Base-by-base conservation (phyloP, 2,329 filamentous ascomycete species). In the Fusarium sp. region DNA sequence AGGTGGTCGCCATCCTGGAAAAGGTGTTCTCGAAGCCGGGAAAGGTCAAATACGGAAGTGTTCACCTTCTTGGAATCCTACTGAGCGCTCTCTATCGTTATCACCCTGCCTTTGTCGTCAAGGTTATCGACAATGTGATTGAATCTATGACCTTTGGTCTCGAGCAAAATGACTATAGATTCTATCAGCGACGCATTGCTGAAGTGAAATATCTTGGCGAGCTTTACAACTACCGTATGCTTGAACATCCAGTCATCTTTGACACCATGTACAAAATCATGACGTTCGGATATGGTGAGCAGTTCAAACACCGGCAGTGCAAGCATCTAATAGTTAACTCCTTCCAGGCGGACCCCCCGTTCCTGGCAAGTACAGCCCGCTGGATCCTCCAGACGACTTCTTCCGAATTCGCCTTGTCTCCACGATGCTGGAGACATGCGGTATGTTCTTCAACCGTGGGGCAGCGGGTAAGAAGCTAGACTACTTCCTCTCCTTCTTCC, bases 121-220 rank as follows among this genome's bases (percentile, higher is more conserved):
- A 88, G n/a, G 90, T 97, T 47, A 93, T 99, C 67, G 96, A 99
- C 77, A 94, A 95, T 68, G 83, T 98, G 8, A 84, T 98, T 16
- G 97, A 99, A 79, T 91, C 92, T 8, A 91, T 99, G 69, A 91
- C 88, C 1, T 87, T 97, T 69, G 96, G 96, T 2, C 84, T 99
- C 4, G 96, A 99, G 79, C 89, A 94, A 72, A 98, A 98, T 74
- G 96, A 99, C 77, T 99, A 97, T 85, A 94, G 97, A 75, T 97
- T 94, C 81, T 97, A 97, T 77, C 96, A 99, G 80, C 91, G 94
- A 62, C 91, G 96, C 23, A 91, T 99, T 66, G 93, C 97, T 4
- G 95, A 98, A 79, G 93, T 97, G 75, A 98, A 97, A 77, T 99
- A 97, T 77, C 85, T 99, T 7, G 94, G 93, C 23, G 96, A 99